A percentile compares a stretch with the other conserved stretches of the same genome.
Evolutionary conservation across 768 basidiomycete genomes (phyloP).

Genomic region (Suillus ampliporus): DNA sequence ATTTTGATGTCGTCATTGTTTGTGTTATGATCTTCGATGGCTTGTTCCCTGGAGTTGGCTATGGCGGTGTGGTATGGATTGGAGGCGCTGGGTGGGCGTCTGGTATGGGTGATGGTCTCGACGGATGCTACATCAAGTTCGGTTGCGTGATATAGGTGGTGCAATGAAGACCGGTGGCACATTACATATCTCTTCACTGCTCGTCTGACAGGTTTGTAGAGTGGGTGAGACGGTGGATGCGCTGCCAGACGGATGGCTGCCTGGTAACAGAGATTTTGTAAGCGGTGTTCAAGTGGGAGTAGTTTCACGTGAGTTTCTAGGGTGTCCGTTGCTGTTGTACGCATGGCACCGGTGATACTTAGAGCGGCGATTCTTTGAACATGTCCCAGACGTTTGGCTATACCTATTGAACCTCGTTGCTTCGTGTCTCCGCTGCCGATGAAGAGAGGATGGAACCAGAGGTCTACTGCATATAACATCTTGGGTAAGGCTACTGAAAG

Average conservation of each 20-base stretch:
- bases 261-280: slow-evolving; percentile 8
- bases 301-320: slow-evolving; percentile 25
- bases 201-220: not conserved
- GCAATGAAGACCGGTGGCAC: not conserved
- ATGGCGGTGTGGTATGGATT: not conserved
- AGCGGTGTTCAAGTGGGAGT: slow-evolving; percentile 17
- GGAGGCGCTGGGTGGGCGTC: not conserved
- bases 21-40: not conserved
- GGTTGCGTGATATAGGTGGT: not conserved
- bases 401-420: not conserved
- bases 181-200: not conserved
- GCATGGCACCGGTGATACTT: slow-evolving; percentile 20
- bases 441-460: slow-evolving; percentile 11
- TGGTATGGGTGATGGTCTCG: not conserved
- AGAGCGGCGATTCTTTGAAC: not conserved
- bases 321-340: slow-evolving; percentile 20
- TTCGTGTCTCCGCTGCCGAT: rapidly evolving
- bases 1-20: not conserved
- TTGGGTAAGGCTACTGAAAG: slow-evolving; percentile 11
- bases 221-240: not conserved
- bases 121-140: not conserved
- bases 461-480: slow-evolving; percentile 17
- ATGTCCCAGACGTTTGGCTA: not conserved
- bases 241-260: not conserved
- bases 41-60: not conserved